Evolutionary conservation across 441 rosid genomes (phyloP).

Genomic region (Aquilaria agallochum): DNA sequence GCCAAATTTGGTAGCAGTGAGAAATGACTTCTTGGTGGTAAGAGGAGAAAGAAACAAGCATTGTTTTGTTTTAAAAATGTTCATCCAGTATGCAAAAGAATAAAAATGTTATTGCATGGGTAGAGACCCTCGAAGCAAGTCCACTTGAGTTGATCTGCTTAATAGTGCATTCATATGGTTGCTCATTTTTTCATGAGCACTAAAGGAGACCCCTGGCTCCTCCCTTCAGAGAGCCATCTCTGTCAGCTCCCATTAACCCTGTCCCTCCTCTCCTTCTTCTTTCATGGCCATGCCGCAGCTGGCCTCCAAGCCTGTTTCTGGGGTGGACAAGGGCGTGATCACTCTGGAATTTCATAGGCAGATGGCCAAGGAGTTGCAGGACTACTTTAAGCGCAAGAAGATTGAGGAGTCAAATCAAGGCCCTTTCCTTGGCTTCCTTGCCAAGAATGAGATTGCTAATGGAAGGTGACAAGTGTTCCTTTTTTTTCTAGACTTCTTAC

Average conservation of each 20-base stretch:
- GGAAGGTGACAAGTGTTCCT: conserved; percentile 51
- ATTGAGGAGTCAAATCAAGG: conserved; percentile 78
- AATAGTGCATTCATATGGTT: no score
- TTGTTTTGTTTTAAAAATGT: no score
- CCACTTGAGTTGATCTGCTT: no score
- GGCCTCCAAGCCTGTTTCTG: background rate
- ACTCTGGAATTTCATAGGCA: conserved; percentile 88
- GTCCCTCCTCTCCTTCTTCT: conserved; percentile 10
- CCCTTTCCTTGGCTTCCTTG: conserved; percentile 78
- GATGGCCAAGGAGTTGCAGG: conserved; percentile 84
- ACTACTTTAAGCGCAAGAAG: conserved; percentile 78
- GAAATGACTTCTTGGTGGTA: no score
- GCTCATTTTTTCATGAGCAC: no score
- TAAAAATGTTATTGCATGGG: no score
- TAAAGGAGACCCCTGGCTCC: no score
- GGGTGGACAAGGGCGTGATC: conserved; percentile 29
- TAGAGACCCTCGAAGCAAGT: no score
- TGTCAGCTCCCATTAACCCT: conserved; percentile 3
- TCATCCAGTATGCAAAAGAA: no score
- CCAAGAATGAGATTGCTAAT: conserved; percentile 82
- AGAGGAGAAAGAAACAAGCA: no score
- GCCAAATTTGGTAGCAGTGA: no score
- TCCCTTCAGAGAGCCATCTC: no score
- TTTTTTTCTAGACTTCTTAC: background rate
- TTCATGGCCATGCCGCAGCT: background rate